phyloP scores from a whole-genome alignment of 352 stramenopile genomes.

The Phytophthora gonapodyides region DNA sequence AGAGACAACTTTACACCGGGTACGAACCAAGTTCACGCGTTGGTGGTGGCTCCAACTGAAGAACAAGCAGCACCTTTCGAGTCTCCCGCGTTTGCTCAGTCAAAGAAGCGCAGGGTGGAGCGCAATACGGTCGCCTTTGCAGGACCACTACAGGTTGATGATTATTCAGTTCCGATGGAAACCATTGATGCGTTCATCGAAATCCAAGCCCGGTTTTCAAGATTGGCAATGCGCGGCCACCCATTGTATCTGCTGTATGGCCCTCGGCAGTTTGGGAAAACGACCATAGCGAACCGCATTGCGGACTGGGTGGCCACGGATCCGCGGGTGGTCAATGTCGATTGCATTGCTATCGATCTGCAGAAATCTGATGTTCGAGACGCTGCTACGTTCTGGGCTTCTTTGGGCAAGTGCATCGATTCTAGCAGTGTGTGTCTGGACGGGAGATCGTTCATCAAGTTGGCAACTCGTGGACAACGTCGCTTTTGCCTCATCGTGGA shows the following conservation, averaged over 20 bases:
- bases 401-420: too few species aligned
- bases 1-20: too few species aligned
- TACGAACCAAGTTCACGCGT: too few species aligned
- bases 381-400: not conserved
- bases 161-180: constrained; percentile 3
- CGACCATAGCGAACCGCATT: constrained; percentile 23
- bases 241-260: constrained; percentile 22
- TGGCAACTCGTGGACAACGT: too few species aligned
- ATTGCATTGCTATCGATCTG: constrained; percentile 7
- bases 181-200: not conserved
- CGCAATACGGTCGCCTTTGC: too few species aligned
- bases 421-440: not conserved
- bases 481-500: constrained; percentile 23
- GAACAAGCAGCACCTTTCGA: too few species aligned
- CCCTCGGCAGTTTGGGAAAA: constrained; percentile 28
- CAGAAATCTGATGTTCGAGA: not conserved
- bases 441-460: too few species aligned
- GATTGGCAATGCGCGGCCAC: not conserved
- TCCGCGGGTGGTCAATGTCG: too few species aligned
- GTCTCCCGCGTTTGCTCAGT: not conserved
- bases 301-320: not conserved
- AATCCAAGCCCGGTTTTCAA: constrained; percentile 10
- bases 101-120: not conserved
- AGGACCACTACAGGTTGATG: not conserved
- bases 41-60: too few species aligned